Percentiles rank a stretch among this genome's conserved stretches.
These are phyloP conservation scores for Komagataella pastoris DNA, from an alignment of 805 yeast species.

Conservation along the genomic window DNA sequence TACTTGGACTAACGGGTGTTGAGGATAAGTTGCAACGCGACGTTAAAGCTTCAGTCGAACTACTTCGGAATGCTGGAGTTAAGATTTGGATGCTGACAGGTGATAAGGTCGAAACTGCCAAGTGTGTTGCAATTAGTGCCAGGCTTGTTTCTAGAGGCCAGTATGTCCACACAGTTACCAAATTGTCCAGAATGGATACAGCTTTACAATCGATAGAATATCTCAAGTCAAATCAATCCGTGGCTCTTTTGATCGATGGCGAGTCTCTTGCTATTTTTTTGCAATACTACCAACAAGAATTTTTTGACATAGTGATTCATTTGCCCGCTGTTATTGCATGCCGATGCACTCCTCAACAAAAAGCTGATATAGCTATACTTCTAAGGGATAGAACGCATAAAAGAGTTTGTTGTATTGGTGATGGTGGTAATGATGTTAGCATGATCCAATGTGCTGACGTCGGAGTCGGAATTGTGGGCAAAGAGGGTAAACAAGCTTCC, in stretches of 20 bases:
- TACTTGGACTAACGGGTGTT: conserved; percentile 91
- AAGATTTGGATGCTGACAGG: conserved; percentile 99
- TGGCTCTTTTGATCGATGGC: conserved; percentile 85
- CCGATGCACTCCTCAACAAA: conserved; percentile 97
- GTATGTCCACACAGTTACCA: conserved; percentile 76
- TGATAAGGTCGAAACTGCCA: conserved; percentile 96
- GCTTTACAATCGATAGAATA: conserved; percentile 72
- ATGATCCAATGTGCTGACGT: conserved; percentile 99
- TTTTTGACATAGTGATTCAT: conserved; percentile 61
- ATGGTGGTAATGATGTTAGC: conserved; percentile 98
- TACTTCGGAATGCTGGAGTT: conserved; percentile 89
- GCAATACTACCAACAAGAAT: conserved; percentile 51
- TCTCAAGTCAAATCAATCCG: conserved; percentile 45
- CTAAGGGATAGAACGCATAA: conserved; percentile 73
- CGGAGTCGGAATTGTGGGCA: conserved; percentile 98
- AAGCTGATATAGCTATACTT: conserved; percentile 82
- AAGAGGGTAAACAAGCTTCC: conserved; percentile 96
- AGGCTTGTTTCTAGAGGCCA: conserved; percentile 89
- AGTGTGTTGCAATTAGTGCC: conserved; percentile 95
- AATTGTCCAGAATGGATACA: conserved; percentile 41
- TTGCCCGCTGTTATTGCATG: conserved; percentile 96
- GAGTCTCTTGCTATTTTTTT: conserved; percentile 69
- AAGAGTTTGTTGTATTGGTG: conserved; percentile 96
- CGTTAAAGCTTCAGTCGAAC: conserved; percentile 85
- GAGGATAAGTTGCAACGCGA: conserved; percentile 89